Evolutionary conservation across 768 basidiomycete genomes (phyloP).

Genomic region (Russula lepida): DNA sequence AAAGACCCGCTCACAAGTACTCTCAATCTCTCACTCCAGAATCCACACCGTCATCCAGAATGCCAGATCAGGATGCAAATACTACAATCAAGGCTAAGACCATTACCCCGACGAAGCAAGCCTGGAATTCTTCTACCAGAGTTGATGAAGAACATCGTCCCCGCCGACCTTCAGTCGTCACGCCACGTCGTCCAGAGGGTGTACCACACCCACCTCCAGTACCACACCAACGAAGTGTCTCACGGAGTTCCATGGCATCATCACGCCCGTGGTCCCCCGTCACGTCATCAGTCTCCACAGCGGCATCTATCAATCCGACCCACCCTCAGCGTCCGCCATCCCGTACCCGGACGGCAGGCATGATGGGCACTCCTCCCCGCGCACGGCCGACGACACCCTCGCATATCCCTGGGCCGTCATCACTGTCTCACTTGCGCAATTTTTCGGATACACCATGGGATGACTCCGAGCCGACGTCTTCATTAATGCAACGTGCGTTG

Average conservation of each 20-base stretch:
- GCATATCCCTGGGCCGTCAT: conserved; percentile 59
- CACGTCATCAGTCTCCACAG: conserved; percentile 20
- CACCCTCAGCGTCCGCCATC: conserved; percentile 43
- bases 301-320: conserved; percentile 27
- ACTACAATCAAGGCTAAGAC: conserved; percentile 34
- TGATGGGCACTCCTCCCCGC: conserved; percentile 42
- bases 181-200: conserved; percentile 16
- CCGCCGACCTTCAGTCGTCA: conserved; percentile 42
- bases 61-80: conserved; percentile 29
- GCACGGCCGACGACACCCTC: conserved; percentile 73
- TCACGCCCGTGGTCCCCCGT: conserved; percentile 22
- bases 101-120: conserved; percentile 24
- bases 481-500: conserved; percentile 50
- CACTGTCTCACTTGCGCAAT: conserved; percentile 37
- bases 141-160: conserved; percentile 53
- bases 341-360: conserved; percentile 49
- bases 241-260: conserved; percentile 21
- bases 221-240: conserved; percentile 16
- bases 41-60: conserved; percentile 44
- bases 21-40: conserved; percentile 67
- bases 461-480: conserved; percentile 37
- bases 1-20: conserved; percentile 56
- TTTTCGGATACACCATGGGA: conserved; percentile 42
- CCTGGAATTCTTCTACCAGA: conserved; percentile 79
- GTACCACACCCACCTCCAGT: not conserved